Conservation (phyloP, 192 early-diverging fungal genomes). For the Coemansia sp. region DNA sequence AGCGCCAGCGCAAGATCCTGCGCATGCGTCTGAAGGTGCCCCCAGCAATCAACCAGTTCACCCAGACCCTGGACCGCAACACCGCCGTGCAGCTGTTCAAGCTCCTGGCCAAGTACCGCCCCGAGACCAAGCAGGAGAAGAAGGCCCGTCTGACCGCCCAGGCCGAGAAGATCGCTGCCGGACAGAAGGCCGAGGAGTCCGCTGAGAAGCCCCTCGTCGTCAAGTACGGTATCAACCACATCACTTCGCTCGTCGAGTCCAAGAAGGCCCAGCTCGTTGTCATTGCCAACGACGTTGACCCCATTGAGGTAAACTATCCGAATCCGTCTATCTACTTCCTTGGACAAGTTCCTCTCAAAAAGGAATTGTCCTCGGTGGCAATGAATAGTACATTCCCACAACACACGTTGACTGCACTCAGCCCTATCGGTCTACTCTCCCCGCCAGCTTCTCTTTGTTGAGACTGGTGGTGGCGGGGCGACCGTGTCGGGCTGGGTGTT, state of each 20-base stretch:
- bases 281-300: constrained; percentile 99
- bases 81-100: constrained; percentile 98
- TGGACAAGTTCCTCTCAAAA: neutral
- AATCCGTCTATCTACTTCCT: neutral
- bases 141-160: constrained; percentile 83
- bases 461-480: neutral
- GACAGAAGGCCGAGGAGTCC: constrained; percentile 73
- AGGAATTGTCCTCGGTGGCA: neutral
- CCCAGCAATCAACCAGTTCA: constrained; percentile 99
- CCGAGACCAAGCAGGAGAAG: constrained; percentile 97
- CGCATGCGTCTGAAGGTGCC: constrained; percentile 99
- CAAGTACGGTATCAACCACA: constrained; percentile 99
- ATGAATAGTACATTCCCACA: constrained; percentile 28
- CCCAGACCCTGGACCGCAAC: constrained; percentile 97
- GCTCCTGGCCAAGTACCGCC: constrained; percentile 98
- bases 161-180: constrained; percentile 86
- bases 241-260: constrained; percentile 94
- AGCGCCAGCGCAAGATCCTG: constrained; percentile 97
- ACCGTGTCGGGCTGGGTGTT: neutral
- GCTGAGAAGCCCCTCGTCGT: constrained; percentile 92
- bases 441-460: neutral
- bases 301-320: constrained; percentile 74
- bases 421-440: neutral
- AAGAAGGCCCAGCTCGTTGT: constrained; percentile 99
- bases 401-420: neutral